These are phyloP conservation scores for Exophiala bonariae DNA, from an alignment of 2,329 filamentous ascomycete species.

Conservation along the genomic window DNA sequence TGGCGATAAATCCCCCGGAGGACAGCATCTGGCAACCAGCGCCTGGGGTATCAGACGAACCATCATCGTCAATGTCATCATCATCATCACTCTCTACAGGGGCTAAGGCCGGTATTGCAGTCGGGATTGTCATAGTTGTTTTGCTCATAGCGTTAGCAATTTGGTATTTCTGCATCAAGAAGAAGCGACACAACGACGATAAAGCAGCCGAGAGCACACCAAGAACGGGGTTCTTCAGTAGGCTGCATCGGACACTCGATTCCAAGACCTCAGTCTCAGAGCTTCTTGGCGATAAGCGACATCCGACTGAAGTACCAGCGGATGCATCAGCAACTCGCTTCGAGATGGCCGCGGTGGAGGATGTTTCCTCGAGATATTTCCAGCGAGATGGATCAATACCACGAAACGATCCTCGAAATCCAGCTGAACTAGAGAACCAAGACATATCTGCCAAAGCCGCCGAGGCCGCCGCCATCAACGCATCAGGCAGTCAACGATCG, in stretches of 20 bases:
- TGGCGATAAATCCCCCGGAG: slow-evolving; percentile 26
- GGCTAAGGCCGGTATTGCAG: slow-evolving; percentile 31
- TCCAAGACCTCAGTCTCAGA: slow-evolving; percentile 27
- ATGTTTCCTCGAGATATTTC: slow-evolving; percentile 23
- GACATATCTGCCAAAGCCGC: slow-evolving; percentile 17
- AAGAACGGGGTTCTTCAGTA: slow-evolving; percentile 16
- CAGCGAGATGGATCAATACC: slow-evolving; percentile 4
- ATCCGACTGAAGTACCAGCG: slow-evolving; percentile 29
- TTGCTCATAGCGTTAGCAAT: slow-evolving; percentile 19
- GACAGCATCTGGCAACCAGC: slow-evolving; percentile 24
- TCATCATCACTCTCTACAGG: slow-evolving; percentile 28
- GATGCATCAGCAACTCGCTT: slow-evolving; percentile 27
- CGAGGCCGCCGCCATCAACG: slow-evolving; percentile 10
- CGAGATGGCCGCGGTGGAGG: slow-evolving; percentile 28
- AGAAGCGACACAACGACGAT: slow-evolving; percentile 4
- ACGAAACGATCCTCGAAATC: slow-evolving; percentile 23
- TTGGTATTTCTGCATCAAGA: slow-evolving; percentile 23
- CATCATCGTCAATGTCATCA: slow-evolving; percentile 10
- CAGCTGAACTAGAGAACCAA: slow-evolving; percentile 23
- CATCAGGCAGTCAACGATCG: slow-evolving; percentile 11
- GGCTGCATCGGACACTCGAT: slow-evolving; percentile 14
- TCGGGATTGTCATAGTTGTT: slow-evolving; percentile 25
- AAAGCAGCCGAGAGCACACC: slow-evolving; percentile 13
- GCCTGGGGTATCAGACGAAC: no score
- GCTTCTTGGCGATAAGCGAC: slow-evolving; percentile 28